These are phyloP conservation scores for Boletus eberwhitei DNA, from an alignment of 768 basidiomycete genomes.

Conservation along the genomic window DNA sequence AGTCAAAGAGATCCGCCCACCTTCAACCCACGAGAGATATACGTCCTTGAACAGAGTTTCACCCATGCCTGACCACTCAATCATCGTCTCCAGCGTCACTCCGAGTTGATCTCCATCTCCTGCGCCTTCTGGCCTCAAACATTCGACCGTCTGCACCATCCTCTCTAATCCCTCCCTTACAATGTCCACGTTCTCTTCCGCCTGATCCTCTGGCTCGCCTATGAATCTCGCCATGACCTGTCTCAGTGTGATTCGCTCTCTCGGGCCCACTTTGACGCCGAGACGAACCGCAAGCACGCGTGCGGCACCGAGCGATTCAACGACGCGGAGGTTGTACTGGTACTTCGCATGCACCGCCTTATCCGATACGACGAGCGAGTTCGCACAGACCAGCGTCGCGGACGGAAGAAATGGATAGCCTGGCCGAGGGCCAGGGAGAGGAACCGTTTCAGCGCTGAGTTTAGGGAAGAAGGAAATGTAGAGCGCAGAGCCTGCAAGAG, in stretches of 20 bases:
- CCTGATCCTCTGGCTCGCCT: conserved; percentile 39
- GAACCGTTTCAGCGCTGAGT: conserved; percentile 63
- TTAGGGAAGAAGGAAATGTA: conserved; percentile 81
- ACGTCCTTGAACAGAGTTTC: conserved; percentile 56
- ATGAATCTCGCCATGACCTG: conserved; percentile 61
- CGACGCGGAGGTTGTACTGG: conserved; percentile 86
- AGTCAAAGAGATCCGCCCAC: conserved; percentile 38
- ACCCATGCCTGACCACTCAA: conserved; percentile 56
- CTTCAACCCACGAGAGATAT: conserved; percentile 78
- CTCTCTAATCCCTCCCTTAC: conserved; percentile 47
- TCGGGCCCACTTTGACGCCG: conserved; percentile 37
- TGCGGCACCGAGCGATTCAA: conserved; percentile 84
- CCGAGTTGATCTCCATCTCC: conserved; percentile 48
- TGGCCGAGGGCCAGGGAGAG: conserved; percentile 45
- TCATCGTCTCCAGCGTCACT: conserved; percentile 73
- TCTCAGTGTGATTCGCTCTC: conserved; percentile 56
- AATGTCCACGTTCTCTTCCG: conserved; percentile 39
- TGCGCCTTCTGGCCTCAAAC: conserved; percentile 44
- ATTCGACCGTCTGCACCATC: conserved; percentile 47
- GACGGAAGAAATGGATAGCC: conserved; percentile 22
- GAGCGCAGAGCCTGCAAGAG: conserved; percentile 62
- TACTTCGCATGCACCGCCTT: conserved; percentile 74
- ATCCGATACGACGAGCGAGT: conserved; percentile 74
- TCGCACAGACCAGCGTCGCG: conserved; percentile 29
- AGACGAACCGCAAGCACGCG: conserved; percentile 65